phyloP scores from a whole-genome alignment of 2,329 filamentous ascomycete species.

The Cordyceps farinosa region DNA sequence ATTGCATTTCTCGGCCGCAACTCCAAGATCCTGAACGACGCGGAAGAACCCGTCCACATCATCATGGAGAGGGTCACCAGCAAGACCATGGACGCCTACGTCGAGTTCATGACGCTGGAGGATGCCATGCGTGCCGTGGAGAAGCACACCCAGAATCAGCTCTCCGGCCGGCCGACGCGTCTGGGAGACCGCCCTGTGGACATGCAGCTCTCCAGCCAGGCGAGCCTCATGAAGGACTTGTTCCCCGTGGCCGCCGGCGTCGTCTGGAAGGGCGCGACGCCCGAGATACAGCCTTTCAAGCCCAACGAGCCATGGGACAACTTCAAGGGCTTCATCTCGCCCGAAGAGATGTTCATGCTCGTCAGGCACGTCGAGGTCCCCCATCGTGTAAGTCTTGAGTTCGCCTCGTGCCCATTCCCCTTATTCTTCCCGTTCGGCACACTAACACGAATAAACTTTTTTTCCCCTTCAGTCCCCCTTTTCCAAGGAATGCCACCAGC shows the following conservation, averaged over 20 bases:
- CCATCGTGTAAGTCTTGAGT: conserved; percentile 49
- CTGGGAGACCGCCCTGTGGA: conserved; percentile 57
- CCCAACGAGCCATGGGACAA: conserved; percentile 43
- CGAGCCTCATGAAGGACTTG: conserved; percentile 56
- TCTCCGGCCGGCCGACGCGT: conserved; percentile 41
- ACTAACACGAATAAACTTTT: neutral
- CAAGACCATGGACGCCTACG: conserved; percentile 60
- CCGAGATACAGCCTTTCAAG: conserved; percentile 36
- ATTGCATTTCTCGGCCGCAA: conserved; percentile 58
- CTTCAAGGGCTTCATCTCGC: conserved; percentile 58
- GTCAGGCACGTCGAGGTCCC: conserved; percentile 61
- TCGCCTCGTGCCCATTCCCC: too few relatives aligned
- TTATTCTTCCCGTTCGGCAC: neutral
- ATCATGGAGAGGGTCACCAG: conserved; percentile 61
- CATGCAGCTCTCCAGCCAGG: conserved; percentile 54
- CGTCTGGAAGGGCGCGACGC: conserved; percentile 48
- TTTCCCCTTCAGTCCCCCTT: conserved; percentile 49
- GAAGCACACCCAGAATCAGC: conserved; percentile 39
- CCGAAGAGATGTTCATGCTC: conserved; percentile 62
- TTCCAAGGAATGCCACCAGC: conserved; percentile 58
- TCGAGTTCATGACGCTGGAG: conserved; percentile 52
- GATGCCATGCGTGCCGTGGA: conserved; percentile 54
- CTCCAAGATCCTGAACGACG: conserved; percentile 51
- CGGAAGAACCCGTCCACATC: conserved; percentile 56
- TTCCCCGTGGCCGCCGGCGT: conserved; percentile 58